phyloP scores from a whole-genome alignment of 371 early-diverging fungal genomes.

The Actinomortierella ambigua region DNA sequence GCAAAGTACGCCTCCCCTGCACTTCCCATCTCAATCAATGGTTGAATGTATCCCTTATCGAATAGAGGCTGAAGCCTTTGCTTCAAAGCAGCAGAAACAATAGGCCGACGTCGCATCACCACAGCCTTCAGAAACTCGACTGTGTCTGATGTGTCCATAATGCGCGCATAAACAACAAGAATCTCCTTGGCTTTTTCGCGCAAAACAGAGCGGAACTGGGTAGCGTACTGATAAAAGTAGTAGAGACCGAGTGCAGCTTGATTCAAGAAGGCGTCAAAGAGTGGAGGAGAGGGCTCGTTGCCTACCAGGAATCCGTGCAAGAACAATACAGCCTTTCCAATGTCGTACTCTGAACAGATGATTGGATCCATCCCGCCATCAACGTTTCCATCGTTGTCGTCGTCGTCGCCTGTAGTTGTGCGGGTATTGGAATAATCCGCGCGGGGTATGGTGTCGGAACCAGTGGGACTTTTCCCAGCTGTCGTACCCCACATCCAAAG shows the following conservation, averaged over 20 bases:
- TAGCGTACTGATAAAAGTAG: slow-evolving; percentile 62
- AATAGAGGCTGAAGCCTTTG: slow-evolving; percentile 10
- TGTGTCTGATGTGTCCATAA: slow-evolving; percentile 53
- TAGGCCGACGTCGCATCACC: slow-evolving; percentile 51
- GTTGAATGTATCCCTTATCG: slow-evolving; percentile 15
- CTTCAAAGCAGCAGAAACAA: no score
- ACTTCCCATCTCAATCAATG: slow-evolving; percentile 47
- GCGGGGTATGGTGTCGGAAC: slow-evolving; percentile 10
- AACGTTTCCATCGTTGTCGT: slow-evolving; percentile 4
- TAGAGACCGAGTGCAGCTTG: slow-evolving; percentile 62
- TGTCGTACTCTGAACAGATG: slow-evolving; percentile 50
- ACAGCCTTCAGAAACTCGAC: slow-evolving; percentile 58
- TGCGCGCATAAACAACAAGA: slow-evolving; percentile 58
- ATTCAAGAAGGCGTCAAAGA: slow-evolving; percentile 58
- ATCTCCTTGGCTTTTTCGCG: slow-evolving; percentile 55
- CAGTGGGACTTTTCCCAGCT: slow-evolving; percentile 18
- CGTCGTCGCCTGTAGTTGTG: slow-evolving; percentile 8
- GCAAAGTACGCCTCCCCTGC: slow-evolving; percentile 62
- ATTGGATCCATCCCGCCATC: slow-evolving; percentile 43
- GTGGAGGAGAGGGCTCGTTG: slow-evolving; percentile 66
- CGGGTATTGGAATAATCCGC: no score
- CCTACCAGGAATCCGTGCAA: slow-evolving; percentile 63
- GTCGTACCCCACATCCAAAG: slow-evolving; percentile 44
- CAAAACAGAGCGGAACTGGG: slow-evolving; percentile 55
- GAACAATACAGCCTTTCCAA: slow-evolving; percentile 49